phyloP scores from a whole-genome alignment of 257 asterid species.

The Mentha longifolia region DNA sequence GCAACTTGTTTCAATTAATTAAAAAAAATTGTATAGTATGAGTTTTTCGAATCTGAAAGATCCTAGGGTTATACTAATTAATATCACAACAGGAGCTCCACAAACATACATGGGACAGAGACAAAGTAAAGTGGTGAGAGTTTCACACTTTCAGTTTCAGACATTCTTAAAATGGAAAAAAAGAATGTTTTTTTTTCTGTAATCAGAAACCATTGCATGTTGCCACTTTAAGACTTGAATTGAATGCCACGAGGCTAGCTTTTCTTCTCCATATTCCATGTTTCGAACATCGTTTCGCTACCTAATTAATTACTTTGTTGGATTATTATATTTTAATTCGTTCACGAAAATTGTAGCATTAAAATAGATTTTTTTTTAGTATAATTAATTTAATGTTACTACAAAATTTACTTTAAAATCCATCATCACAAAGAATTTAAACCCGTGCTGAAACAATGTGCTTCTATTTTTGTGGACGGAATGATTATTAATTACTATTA shows the following conservation, averaged over 20 bases:
- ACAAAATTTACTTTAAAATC: too few relatives aligned
- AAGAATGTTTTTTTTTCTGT: slow-evolving; percentile 32
- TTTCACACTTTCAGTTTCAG: slow-evolving; percentile 25
- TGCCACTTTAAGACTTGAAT: slow-evolving; percentile 42
- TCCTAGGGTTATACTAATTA: too few relatives aligned
- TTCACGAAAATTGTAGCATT: too few relatives aligned
- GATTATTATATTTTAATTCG: too few relatives aligned
- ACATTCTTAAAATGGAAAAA: slow-evolving; percentile 36
- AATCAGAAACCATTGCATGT: slow-evolving; percentile 36
- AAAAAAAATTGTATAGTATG: neutral
- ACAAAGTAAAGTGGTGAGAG: slow-evolving; percentile 18
- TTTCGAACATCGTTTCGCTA: slow-evolving; percentile 1
- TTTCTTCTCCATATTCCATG: neutral
- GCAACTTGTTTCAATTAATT: neutral
- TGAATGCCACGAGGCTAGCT: neutral
- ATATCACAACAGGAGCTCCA: slow-evolving; percentile 53
- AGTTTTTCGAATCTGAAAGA: too few relatives aligned
- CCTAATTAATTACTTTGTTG: neutral
- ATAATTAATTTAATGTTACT: too few relatives aligned
- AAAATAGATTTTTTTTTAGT: too few relatives aligned
- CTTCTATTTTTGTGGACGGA: too few relatives aligned
- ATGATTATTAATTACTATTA: too few relatives aligned
- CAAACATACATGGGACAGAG: slow-evolving; percentile 39
- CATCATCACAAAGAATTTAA: too few relatives aligned
- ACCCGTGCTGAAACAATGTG: too few relatives aligned